Percentiles rank a stretch among this genome's conserved stretches.
Evolutionary conservation across 2,329 filamentous ascomycete species (phyloP).

Genomic region (Diplodia intermedia): DNA sequence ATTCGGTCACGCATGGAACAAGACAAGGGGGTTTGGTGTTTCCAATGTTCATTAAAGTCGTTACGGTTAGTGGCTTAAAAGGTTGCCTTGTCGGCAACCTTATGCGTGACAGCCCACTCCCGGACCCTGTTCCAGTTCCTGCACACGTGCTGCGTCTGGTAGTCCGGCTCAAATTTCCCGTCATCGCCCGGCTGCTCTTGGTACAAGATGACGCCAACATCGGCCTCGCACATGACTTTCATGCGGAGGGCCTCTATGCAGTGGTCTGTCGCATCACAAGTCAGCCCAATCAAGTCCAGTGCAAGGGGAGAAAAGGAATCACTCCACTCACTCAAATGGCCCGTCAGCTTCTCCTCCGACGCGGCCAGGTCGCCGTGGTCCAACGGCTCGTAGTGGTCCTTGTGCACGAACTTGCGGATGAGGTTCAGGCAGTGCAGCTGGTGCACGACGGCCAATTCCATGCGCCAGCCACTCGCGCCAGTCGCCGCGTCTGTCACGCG

Average conservation of each 20-base stretch:
- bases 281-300: neutral
- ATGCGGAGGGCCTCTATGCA: slow-evolving; percentile 48
- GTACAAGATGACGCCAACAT: slow-evolving; percentile 43
- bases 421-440: slow-evolving; percentile 48
- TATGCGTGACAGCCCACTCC: slow-evolving; percentile 44
- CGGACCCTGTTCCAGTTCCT: slow-evolving; percentile 45
- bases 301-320: neutral
- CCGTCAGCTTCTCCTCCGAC: slow-evolving; percentile 34
- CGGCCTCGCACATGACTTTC: slow-evolving; percentile 46
- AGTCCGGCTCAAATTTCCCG: slow-evolving; percentile 41
- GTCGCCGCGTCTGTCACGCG: slow-evolving; percentile 63
- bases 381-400: slow-evolving; percentile 42
- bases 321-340: slow-evolving; percentile 12
- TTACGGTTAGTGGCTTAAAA: slow-evolving; percentile 15
- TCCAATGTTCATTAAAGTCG: neutral
- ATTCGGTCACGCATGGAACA: neutral
- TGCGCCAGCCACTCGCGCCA: slow-evolving; percentile 49
- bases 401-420: slow-evolving; percentile 45
- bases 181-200: slow-evolving; percentile 37
- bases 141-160: slow-evolving; percentile 44
- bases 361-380: slow-evolving; percentile 40
- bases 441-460: slow-evolving; percentile 40
- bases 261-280: slow-evolving; percentile 37
- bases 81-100: slow-evolving; percentile 39
- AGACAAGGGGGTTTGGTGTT: neutral